Evolutionary conservation across 306 rosid species (phyloP).

Genomic region (Clitoria ternatea): DNA sequence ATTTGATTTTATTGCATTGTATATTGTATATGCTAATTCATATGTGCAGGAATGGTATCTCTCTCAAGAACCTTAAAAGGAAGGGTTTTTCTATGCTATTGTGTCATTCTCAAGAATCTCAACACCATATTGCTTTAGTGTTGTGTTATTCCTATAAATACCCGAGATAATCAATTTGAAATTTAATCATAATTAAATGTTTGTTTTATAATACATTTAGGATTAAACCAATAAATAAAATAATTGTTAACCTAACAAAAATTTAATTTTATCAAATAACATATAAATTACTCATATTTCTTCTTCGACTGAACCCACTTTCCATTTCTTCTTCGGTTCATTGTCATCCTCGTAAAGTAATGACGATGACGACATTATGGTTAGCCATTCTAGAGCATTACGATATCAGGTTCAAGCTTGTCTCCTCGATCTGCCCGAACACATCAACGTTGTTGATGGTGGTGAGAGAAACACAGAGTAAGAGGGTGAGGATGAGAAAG

Average conservation of each 20-base stretch:
- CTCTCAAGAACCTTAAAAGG: too few species aligned
- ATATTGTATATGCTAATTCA: background rate
- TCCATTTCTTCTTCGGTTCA: conserved; percentile 27
- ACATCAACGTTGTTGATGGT: background rate
- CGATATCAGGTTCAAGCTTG: conserved; percentile 50
- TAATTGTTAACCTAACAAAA: too few species aligned
- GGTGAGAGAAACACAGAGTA: background rate
- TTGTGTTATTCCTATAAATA: too few species aligned
- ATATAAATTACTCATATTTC: too few species aligned
- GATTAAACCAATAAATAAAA: too few species aligned
- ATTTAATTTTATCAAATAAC: too few species aligned
- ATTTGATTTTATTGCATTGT: too few species aligned
- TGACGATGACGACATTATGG: conserved; percentile 49
- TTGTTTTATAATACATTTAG: too few species aligned
- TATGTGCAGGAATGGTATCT: background rate
- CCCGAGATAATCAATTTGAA: too few species aligned
- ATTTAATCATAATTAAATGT: too few species aligned
- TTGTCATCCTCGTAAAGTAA: conserved; percentile 31
- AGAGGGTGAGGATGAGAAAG: conserved; percentile 17
- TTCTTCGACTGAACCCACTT: conserved; percentile 49
- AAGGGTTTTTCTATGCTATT: too few species aligned
- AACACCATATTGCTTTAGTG: too few species aligned
- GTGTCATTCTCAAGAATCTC: background rate
- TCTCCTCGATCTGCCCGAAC: conserved; percentile 46
- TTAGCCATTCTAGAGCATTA: conserved; percentile 64